Conservation (phyloP, 1,139 yeast genomes). For the Cylindricascospora bacillispora region DNA sequence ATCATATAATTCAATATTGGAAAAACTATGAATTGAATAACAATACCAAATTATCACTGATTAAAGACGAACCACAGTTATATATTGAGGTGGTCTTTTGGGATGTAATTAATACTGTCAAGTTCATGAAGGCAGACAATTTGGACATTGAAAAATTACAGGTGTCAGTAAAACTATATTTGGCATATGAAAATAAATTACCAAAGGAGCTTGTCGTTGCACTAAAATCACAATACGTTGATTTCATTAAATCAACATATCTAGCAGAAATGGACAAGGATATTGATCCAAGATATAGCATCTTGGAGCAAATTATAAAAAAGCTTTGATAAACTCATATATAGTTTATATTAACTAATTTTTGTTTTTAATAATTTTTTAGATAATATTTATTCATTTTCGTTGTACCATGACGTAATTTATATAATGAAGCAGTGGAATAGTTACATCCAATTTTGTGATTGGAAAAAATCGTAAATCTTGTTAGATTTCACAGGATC, state of each 20-base stretch:
- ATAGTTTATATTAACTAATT: no score
- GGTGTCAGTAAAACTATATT: slow-evolving; percentile 56
- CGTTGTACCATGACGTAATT: no score
- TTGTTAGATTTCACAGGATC: slow-evolving; percentile 79
- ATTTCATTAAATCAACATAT: slow-evolving; percentile 28
- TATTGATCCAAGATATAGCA: slow-evolving; percentile 24
- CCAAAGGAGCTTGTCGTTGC: slow-evolving; percentile 30
- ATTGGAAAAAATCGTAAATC: slow-evolving; percentile 83
- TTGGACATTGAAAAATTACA: slow-evolving; percentile 44
- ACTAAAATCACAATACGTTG: slow-evolving; percentile 33
- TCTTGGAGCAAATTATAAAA: slow-evolving; percentile 26
- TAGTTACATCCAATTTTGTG: slow-evolving; percentile 64
- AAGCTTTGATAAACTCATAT: no score
- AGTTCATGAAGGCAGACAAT: slow-evolving; percentile 30
- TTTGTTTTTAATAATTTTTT: no score
- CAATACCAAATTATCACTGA: slow-evolving; percentile 12
- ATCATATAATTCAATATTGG: slow-evolving; percentile 48
- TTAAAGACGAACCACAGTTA: slow-evolving; percentile 14
- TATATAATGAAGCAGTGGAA: no score
- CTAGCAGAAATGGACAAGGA: slow-evolving; percentile 16
- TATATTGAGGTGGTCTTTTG: slow-evolving; percentile 34
- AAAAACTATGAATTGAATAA: slow-evolving; percentile 16
- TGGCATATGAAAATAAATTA: slow-evolving; percentile 42
- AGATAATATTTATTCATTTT: no score
- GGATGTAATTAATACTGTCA: slow-evolving; percentile 56